Base-by-base conservation (phyloP, 371 early-diverging fungal genomes). In the Mucor saturninus region DNA sequence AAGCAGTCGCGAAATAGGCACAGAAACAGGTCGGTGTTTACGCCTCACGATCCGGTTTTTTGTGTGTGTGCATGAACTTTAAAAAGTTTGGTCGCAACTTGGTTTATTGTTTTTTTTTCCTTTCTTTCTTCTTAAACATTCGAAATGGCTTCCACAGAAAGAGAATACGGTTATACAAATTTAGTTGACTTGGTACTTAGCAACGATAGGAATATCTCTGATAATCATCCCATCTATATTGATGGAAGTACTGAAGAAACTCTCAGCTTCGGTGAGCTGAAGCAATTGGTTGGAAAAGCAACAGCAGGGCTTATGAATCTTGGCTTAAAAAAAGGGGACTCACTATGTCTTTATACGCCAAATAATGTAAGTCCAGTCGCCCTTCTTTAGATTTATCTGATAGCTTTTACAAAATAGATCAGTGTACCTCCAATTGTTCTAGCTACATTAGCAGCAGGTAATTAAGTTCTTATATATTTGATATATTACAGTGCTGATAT, bases 401-500 rank as follows among this genome's bases (percentile, higher is more conserved):
- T 37, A 7, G 8, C 6, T 21, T 15, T 35, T 35, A 15, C 43
- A 15, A 8, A 5, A 31, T 32, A 61, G 61, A 35, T 61, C 7
- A 26, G 35, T 46, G 39, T 61, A n/a, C 61, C 61, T 26, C 30
- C 61, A 14, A 45, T 54, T 31, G 13, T 61, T 29, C 10, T 61
- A 15, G 32, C 54, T 46, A 15, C 28, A 30, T 38, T 64, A 35
- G 66, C 77, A 15, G 58, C 65, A 38, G 69, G 69, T 69, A 69
- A 48, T 9, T 39, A 1, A n/a, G 2, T 13, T 3, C 14, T 14
- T 43, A 14, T 43, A 43, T 14, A 43, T 43, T 14, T 10, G 21
- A 35, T 35, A 35, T 35, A 35, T 35, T 21, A 21, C 21, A 21
- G 21, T 21, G 21, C 21, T 21, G 21, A 21, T 21, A 21, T 21